Evolutionary conservation across 2,329 filamentous ascomycete species (phyloP).

Genomic region (Pseudogymnoascus verrucosus): DNA sequence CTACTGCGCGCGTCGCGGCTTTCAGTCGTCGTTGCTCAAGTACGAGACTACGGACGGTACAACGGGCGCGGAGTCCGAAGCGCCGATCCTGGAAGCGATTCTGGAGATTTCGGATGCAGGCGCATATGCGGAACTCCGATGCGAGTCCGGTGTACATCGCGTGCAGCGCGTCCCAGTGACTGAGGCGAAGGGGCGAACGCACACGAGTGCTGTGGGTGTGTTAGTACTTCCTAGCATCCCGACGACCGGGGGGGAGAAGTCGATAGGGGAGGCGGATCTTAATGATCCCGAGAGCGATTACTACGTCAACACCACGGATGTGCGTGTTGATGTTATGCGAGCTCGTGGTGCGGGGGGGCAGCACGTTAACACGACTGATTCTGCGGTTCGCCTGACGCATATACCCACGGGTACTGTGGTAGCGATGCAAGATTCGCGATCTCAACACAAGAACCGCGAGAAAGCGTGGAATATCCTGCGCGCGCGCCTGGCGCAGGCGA

Average conservation of each 20-base stretch:
- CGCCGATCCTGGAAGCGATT: conserved; percentile 76
- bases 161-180: conserved; percentile 91
- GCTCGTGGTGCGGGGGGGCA: conserved; percentile 89
- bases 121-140: conserved; percentile 73
- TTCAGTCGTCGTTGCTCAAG: conserved; percentile 64
- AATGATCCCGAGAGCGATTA: conserved; percentile 87
- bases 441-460: conserved; percentile 81
- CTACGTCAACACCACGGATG: conserved; percentile 77
- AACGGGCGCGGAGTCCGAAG: conserved; percentile 49
- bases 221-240: conserved; percentile 85
- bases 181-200: conserved; percentile 82
- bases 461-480: conserved; percentile 80
- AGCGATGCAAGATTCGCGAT: conserved; percentile 85
- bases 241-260: conserved; percentile 39
- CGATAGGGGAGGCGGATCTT: conserved; percentile 50
- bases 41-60: conserved; percentile 67
- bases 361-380: conserved; percentile 98
- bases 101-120: conserved; percentile 71
- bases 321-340: conserved; percentile 80
- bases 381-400: conserved; percentile 87
- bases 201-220: conserved; percentile 87
- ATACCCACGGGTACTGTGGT: conserved; percentile 79
- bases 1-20: conserved; percentile 63
- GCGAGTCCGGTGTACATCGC: conserved; percentile 88
- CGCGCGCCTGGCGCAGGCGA: conserved; percentile 69